Evolutionary conservation across 169 alveolate genomes (phyloP), one percentile per base, ranked within the genome.

Genomic region (Perkinsus marinus): DNA sequence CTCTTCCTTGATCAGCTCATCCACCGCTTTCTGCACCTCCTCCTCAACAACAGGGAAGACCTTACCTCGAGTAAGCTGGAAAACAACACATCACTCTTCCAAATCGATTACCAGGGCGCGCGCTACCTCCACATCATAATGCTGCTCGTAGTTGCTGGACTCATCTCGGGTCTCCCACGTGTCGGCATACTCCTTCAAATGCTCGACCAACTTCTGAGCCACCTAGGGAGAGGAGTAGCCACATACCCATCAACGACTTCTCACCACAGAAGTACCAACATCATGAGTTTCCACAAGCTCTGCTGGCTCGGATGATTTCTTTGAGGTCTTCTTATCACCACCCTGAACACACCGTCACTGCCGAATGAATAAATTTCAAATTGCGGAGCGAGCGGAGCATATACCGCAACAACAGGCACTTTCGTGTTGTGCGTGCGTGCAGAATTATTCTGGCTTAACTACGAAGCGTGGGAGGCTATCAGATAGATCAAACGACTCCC

Each of bases 111-210:
- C 79, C 41, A 92, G 90, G 22, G 91, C 93, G 90, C 93, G 93
- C 5, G 96, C 96, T 46, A 95, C 90, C 68, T 95, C 95, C 79
- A 90, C 91, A 89, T 95, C 96, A 89, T 93, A 93, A 46, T 91
- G 94, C 92, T 96, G 91, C 57, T 94, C 57, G 91, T 93, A 94
- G 92, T 96, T 95, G 26, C 93, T 94, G 43, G 94, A 90, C 79
- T 95, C 96, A 90, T 96, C 97, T 90, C 94, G 95, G 57, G 93
- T 92, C 39, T 94, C 96, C 96, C 97, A 95, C 41, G 93, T 95
- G 46, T 94, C 94, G 30, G 94, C 91, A 68, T 94, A 95, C 34
- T 94, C 92, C 46, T 94, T 96, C 91, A 95, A 92, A 90, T 92
- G 93, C 38, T 94, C 96, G 93, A 95, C 94, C 57, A 96, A 93